Evolutionary conservation across 768 basidiomycete species (phyloP).

Genomic region (Leccinum aurantiacum): DNA sequence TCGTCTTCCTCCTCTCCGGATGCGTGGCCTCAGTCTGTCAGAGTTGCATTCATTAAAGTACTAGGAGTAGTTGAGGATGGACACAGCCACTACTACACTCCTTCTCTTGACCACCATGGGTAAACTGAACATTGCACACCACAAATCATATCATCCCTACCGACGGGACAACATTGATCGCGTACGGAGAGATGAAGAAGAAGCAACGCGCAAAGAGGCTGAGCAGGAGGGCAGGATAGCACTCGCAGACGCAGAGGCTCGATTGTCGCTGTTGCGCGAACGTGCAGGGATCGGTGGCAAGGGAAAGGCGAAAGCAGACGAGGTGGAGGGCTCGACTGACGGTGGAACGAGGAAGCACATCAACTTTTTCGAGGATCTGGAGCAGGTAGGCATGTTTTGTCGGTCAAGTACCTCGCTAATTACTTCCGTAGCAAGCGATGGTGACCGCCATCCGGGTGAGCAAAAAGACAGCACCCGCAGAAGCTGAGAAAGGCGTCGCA

Average conservation of each 20-base stretch:
- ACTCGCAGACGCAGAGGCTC: constrained; percentile 80
- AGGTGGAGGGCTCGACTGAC: not conserved
- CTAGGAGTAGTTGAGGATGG: no score
- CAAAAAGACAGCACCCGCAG: no score
- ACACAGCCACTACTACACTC: not conserved
- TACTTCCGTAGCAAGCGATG: constrained; percentile 40
- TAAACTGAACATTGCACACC: constrained; percentile 86
- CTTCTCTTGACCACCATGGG: constrained; percentile 49
- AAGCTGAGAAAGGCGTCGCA: no score
- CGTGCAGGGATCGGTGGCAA: constrained; percentile 50
- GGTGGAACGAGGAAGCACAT: constrained; percentile 60
- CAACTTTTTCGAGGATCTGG: constrained; percentile 83
- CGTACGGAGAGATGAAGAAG: constrained; percentile 78
- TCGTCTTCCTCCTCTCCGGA: no score
- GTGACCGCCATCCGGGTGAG: constrained; percentile 47
- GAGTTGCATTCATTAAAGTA: no score
- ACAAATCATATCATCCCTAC: constrained; percentile 90
- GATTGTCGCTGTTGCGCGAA: constrained; percentile 64
- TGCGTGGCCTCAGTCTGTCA: no score
- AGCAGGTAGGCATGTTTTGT: constrained; percentile 47
- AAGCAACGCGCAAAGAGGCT: constrained; percentile 63
- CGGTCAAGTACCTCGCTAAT: not conserved
- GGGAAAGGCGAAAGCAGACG: constrained; percentile 37
- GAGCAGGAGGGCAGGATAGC: constrained; percentile 71
- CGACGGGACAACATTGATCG: constrained; percentile 80